Evolutionary conservation across 2,329 filamentous ascomycete species (phyloP), one percentile per base, ranked within the genome.

Genomic region (Pseudocercospora fijiensis): DNA sequence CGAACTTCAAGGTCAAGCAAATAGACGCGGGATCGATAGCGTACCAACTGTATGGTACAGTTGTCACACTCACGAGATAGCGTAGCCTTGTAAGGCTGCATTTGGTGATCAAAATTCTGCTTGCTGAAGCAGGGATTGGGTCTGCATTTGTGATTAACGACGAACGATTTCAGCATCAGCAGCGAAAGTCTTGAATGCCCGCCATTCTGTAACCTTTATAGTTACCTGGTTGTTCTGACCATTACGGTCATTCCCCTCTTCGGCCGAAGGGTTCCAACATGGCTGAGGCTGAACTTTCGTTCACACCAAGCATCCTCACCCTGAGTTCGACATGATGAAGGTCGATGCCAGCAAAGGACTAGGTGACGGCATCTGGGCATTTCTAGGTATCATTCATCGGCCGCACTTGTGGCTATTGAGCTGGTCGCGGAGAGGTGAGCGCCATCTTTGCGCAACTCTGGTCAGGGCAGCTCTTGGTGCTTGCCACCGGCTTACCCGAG

Each of bases 131-230:
- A 28, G 49, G n/a, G 49, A 52, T 24, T 26, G 30, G 30, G 30
- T 24, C 47, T 51, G 24, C 9, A 26, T 16, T 16, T 18, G 18
- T 18, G 18, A 26, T 52, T 52, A 26, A 52, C 24, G 24, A 52
- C 1, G 20, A 28, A 52, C 13, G 16, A 27, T 13, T 27, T 27
- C 20, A 27, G 24, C 24, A 49, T 20, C 49, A 52, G 24, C 24
- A 27, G 7, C 20, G 16, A n/a, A 24, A 26, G 2, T 52, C 10
- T 22, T n/a, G 24, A 8, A n/a, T 28, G 49, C n/a, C 27, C 24
- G 24, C 49, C 49, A 52, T 52, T n/a, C 20, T 22, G 49, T 26
- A 52, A 52, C 24, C 49, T 52, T 52, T 52, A 52, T 27, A 52
- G 24, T 52, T 22, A 52, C 24, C 49, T 52, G 24, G 43, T 52